Conservation (phyloP, 257 asterid species). For the Knoxia roxburghii region DNA sequence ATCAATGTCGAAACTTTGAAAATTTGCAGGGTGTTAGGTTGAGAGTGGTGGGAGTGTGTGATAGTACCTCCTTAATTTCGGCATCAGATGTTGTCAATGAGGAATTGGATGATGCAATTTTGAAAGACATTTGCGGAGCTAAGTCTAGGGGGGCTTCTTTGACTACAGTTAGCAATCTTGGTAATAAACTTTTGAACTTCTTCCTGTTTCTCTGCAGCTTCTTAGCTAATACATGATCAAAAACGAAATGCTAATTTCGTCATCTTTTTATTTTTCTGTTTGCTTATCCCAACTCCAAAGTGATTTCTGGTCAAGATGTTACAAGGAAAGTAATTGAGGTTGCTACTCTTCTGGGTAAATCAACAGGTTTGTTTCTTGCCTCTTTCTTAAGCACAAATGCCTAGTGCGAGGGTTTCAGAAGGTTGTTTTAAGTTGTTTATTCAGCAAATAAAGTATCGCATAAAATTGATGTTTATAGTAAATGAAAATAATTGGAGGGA, state of each 20-base stretch:
- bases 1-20: background rate
- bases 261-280: background rate
- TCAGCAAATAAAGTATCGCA: background rate
- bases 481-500: background rate
- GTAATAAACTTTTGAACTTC: constrained; percentile 23
- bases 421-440: background rate
- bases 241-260: background rate
- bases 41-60: constrained; percentile 82
- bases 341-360: constrained; percentile 46
- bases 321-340: constrained; percentile 40
- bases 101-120: constrained; percentile 60
- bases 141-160: constrained; percentile 65
- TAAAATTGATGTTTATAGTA: background rate
- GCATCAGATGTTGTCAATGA: constrained; percentile 42
- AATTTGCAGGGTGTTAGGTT: constrained; percentile 57
- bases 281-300: constrained; percentile 12
- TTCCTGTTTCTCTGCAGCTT: background rate
- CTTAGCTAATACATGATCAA: background rate
- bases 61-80: constrained; percentile 61
- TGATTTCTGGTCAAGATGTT: constrained; percentile 47
- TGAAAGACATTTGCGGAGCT: constrained; percentile 48
- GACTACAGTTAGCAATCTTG: constrained; percentile 37
- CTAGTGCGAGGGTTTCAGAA: background rate
- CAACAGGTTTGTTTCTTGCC: constrained; percentile 46
- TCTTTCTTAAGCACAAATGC: background rate